A percentile compares a stretch with the other conserved stretches of the same genome.
These are phyloP conservation scores for Cercospora citrullina DNA, from an alignment of 2,329 filamentous ascomycete species.

Conservation along the genomic window DNA sequence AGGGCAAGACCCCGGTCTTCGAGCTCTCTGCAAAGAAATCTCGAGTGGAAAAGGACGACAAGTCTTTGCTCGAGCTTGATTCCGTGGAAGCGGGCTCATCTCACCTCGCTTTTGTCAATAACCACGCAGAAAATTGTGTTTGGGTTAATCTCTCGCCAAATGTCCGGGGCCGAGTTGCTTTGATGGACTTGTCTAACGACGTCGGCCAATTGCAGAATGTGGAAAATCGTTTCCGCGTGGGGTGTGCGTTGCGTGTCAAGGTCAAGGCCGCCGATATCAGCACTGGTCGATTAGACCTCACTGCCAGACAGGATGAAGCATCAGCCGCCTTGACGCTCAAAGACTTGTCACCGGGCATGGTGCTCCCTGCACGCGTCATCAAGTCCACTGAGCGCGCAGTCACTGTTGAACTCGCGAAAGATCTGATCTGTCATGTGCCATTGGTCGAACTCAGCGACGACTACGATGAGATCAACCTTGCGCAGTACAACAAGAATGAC, in stretches of 20 bases:
- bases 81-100: constrained; percentile 70
- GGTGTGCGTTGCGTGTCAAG: constrained; percentile 80
- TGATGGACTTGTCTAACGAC: constrained; percentile 85
- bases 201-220: constrained; percentile 75
- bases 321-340: constrained; percentile 64
- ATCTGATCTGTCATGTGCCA: constrained; percentile 75
- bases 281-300: constrained; percentile 76
- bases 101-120: constrained; percentile 87
- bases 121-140: constrained; percentile 72
- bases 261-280: constrained; percentile 72
- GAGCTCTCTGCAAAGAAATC: constrained; percentile 79
- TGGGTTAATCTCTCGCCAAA: constrained; percentile 92
- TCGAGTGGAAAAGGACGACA: constrained; percentile 44
- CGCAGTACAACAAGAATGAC: constrained; percentile 77
- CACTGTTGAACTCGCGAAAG: constrained; percentile 80
- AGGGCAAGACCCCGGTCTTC: constrained; percentile 73
- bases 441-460: constrained; percentile 84
- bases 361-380: constrained; percentile 79
- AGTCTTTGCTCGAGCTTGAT: constrained; percentile 68
- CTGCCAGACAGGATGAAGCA: constrained; percentile 38
- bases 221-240: constrained; percentile 78
- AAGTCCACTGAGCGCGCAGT: constrained; percentile 82
- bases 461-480: constrained; percentile 75
- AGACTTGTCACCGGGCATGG: constrained; percentile 73
- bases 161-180: constrained; percentile 77